Evolutionary conservation across 768 basidiomycete species (phyloP).

Genomic region (Lentinula detonsa): DNA sequence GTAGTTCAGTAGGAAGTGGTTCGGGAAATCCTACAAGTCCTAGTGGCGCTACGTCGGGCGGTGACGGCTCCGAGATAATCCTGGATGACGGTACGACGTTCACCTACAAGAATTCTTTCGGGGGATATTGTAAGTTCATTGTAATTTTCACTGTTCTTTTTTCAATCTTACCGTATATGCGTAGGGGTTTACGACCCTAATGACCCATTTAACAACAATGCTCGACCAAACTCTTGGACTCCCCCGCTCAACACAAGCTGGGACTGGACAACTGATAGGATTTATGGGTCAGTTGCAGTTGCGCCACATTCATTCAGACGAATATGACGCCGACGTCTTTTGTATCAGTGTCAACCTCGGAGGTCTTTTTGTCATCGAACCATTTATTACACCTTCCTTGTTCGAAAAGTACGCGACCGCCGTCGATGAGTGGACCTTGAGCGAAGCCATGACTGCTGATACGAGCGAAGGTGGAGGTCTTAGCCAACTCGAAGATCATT

Average conservation of each 20-base stretch:
- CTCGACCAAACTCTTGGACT: constrained; percentile 73
- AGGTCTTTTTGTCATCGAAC: constrained; percentile 63
- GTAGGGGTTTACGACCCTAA: constrained; percentile 62
- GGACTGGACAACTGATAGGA: constrained; percentile 57
- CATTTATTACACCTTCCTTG: constrained; percentile 60
- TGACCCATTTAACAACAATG: constrained; percentile 71
- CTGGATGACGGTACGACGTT: constrained; percentile 66
- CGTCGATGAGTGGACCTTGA: constrained; percentile 74
- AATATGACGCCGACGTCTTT: not conserved
- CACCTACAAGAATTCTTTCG: constrained; percentile 73
- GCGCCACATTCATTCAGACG: not conserved
- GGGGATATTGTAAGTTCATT: constrained; percentile 57
- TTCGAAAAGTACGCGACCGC: constrained; percentile 61
- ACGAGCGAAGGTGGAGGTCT: constrained; percentile 50
- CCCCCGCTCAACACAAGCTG: constrained; percentile 74
- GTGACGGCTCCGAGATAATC: constrained; percentile 62
- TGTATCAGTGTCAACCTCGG: constrained; percentile 49
- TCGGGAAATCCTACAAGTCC: constrained; percentile 4
- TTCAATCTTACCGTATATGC: constrained; percentile 2
- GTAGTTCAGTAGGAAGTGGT: constrained; percentile 3
- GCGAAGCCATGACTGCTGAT: constrained; percentile 57
- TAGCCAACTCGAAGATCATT: constrained; percentile 69
- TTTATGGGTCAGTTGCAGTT: constrained; percentile 48
- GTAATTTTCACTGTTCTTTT: constrained; percentile 5
- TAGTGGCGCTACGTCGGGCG: constrained; percentile 33